Evolutionary conservation across 306 rosid genomes (phyloP).

Genomic region (Ceratonia siliqua): DNA sequence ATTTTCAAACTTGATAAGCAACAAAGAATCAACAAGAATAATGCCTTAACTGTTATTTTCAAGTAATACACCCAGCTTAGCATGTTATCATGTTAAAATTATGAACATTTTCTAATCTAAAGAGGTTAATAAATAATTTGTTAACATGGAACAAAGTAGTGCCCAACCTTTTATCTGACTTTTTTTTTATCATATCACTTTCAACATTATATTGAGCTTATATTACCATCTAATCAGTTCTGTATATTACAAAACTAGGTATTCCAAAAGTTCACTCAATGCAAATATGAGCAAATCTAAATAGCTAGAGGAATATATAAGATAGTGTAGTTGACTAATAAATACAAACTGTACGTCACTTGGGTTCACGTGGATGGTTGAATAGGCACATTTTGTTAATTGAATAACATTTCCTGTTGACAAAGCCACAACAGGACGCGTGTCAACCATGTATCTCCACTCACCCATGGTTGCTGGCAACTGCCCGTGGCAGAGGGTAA

Average conservation of each 20-base stretch:
- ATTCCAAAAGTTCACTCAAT: background rate
- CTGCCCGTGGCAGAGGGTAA: no score
- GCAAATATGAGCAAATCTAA: background rate
- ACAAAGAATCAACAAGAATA: conserved; percentile 27
- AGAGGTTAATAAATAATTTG: background rate
- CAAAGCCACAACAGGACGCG: no score
- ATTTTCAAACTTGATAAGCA: conserved; percentile 33
- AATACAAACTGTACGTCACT: background rate
- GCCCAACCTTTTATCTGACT: background rate
- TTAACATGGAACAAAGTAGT: background rate
- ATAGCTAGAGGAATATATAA: no score
- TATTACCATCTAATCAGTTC: conserved; percentile 4
- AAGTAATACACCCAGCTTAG: background rate
- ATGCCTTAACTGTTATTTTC: conserved; percentile 1
- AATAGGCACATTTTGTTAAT: no score
- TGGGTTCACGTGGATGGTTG: no score
- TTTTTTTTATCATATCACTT: conserved; percentile 17
- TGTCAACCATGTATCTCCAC: no score
- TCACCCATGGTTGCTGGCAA: no score
- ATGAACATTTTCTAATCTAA: background rate
- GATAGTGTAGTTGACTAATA: background rate
- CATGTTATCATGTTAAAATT: background rate
- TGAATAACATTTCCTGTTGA: no score
- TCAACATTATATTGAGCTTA: background rate
- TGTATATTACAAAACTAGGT: background rate